Conservation (phyloP, 768 basidiomycete genomes). For the Coprinellus aureogranulatus region DNA sequence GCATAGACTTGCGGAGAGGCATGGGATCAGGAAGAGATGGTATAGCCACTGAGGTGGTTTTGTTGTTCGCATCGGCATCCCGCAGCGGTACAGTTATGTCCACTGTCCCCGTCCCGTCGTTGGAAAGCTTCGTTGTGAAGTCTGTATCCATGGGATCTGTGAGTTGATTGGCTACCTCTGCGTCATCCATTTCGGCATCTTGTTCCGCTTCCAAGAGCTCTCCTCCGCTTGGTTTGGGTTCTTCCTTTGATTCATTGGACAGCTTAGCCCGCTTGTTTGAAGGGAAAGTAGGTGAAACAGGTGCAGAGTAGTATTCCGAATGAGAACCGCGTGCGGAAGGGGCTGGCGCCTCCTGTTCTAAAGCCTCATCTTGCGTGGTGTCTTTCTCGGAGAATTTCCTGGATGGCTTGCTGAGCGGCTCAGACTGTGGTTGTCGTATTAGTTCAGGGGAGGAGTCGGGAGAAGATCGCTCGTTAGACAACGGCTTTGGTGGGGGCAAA, state of each 20-base stretch:
- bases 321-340: not conserved
- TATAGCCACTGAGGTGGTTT: constrained; percentile 44
- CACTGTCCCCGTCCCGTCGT: not conserved
- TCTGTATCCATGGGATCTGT: constrained; percentile 9
- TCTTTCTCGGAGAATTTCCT: not conserved
- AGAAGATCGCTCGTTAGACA: not conserved
- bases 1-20: constrained; percentile 67
- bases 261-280: not conserved
- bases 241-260: constrained; percentile 12
- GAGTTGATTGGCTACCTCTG: not conserved
- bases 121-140: not conserved
- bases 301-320: constrained; percentile 11
- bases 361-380: not conserved
- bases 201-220: not conserved
- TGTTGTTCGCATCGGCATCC: constrained; percentile 27
- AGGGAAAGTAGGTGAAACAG: constrained; percentile 5
- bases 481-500: not conserved
- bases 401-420: not conserved
- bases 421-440: not conserved
- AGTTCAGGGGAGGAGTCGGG: constrained; percentile 1
- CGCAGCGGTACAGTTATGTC: constrained; percentile 9
- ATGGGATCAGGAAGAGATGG: constrained; percentile 68
- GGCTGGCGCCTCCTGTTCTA: not conserved
- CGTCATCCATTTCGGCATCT: not conserved
- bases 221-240: no score